A percentile compares a stretch with the other conserved stretches of the same genome.
These are phyloP conservation scores for Volvox carteri DNA, from an alignment of 163 green algal genomes.

Conservation along the genomic window DNA sequence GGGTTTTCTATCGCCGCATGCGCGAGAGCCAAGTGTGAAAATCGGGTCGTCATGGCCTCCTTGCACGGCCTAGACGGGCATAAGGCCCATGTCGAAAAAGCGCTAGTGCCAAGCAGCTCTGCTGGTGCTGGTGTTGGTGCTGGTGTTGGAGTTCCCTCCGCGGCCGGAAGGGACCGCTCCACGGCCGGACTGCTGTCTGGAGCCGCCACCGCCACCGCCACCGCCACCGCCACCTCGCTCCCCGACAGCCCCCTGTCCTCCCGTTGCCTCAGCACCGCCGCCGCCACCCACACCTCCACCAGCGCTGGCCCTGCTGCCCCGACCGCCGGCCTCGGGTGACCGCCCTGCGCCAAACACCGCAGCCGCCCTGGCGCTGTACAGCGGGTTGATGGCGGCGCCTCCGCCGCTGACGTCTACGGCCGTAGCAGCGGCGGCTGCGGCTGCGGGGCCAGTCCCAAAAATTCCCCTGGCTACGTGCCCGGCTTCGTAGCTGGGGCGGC, in stretches of 20 bases:
- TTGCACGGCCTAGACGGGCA: no score
- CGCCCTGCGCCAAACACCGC: background rate
- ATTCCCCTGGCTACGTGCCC: background rate
- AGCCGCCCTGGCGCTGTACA: conserved; percentile 1
- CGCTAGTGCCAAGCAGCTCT: background rate
- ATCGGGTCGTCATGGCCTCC: no score
- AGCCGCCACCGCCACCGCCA: background rate
- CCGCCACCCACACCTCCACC: background rate
- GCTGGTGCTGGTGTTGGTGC: no score
- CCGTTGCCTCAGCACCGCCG: background rate
- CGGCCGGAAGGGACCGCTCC: no score
- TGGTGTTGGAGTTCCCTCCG: no score
- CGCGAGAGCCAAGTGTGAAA: no score
- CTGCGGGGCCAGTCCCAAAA: background rate
- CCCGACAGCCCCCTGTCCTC: background rate
- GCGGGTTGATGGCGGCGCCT: background rate
- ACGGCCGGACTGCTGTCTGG: background rate
- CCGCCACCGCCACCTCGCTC: no score
- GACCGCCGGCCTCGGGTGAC: background rate
- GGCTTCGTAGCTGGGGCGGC: conserved; percentile 10
- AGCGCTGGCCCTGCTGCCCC: background rate
- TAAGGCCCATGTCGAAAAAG: no score
- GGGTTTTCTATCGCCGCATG: no score
- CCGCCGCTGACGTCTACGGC: background rate
- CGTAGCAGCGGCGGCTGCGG: background rate